Percentiles rank a stretch among this genome's conserved stretches.
These are phyloP conservation scores for Trichoderma cornu-damae DNA, from an alignment of 2,329 filamentous ascomycete species.

Conservation along the genomic window DNA sequence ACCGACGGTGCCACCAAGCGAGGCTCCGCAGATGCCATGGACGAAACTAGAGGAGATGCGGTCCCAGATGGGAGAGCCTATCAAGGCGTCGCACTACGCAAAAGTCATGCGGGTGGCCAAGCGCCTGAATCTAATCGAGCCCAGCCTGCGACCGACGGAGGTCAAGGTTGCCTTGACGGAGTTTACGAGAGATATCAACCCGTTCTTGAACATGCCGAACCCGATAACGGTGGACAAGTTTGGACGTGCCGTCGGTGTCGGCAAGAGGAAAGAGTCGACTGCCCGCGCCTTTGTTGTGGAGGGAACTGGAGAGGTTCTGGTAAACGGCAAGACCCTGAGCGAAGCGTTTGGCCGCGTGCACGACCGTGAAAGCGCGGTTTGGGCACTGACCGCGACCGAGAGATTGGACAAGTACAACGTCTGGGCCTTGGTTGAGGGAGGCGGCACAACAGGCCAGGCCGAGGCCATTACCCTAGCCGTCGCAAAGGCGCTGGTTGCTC, in stretches of 20 bases:
- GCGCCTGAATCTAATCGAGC: conserved; percentile 79
- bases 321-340: conserved; percentile 83
- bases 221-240: conserved; percentile 66
- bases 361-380: conserved; percentile 89
- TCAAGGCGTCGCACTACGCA: conserved; percentile 73
- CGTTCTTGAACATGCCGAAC: conserved; percentile 58
- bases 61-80: conserved; percentile 61
- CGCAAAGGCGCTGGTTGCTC: conserved; percentile 78
- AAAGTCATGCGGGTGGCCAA: conserved; percentile 71
- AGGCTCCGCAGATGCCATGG: conserved; percentile 75
- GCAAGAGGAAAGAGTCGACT: conserved; percentile 79
- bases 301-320: conserved; percentile 79
- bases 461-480: conserved; percentile 90
- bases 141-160: conserved; percentile 65
- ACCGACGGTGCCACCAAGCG: conserved; percentile 59
- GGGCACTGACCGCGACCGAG: conserved; percentile 78
- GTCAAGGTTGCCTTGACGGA: conserved; percentile 59
- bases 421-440: conserved; percentile 78
- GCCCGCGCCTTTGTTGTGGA: conserved; percentile 87
- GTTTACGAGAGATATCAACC: conserved; percentile 72
- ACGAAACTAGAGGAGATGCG: conserved; percentile 73
- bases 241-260: conserved; percentile 74
- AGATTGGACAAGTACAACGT: conserved; percentile 96
- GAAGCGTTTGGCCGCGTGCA: conserved; percentile 83
- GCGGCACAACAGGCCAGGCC: conserved; percentile 90